These are phyloP conservation scores for Mortierella sp. DNA, from an alignment of 371 early-diverging fungal species.

Conservation along the genomic window DNA sequence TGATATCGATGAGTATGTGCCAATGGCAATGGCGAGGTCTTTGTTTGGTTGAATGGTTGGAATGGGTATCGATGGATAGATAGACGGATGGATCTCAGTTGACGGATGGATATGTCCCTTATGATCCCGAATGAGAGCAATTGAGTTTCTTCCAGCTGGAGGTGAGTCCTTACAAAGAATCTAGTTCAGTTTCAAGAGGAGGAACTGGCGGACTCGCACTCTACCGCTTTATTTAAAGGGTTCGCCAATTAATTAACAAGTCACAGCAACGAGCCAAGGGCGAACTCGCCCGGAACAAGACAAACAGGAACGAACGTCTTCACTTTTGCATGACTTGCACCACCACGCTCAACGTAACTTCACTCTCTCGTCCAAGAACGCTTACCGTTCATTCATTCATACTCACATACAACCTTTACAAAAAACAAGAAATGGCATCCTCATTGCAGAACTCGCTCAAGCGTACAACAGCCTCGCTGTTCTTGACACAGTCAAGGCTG, in stretches of 20 bases:
- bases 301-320: neutral
- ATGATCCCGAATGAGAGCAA: neutral
- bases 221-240: conserved; percentile 14
- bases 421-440: neutral
- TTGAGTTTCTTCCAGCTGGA: neutral
- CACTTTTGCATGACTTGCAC: neutral
- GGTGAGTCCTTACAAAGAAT: conserved; percentile 47
- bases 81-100: conserved; percentile 1
- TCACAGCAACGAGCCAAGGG: neutral
- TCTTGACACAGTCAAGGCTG: neutral
- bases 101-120: conserved; percentile 6
- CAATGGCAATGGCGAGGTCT: neutral
- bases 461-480: neutral
- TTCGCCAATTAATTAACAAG: neutral
- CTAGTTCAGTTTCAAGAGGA: conserved; percentile 49
- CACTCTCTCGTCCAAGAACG: neutral
- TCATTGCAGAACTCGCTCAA: neutral
- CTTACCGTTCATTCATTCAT: neutral
- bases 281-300: conserved; percentile 10
- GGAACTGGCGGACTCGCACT: conserved; percentile 15
- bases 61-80: conserved; percentile 15
- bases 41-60: neutral
- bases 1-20: neutral
- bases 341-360: neutral
- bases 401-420: neutral